Percentiles rank a stretch among this genome's conserved stretches.
Conservation (phyloP, 192 early-diverging fungal species). For the Podochytrium sp. region DNA sequence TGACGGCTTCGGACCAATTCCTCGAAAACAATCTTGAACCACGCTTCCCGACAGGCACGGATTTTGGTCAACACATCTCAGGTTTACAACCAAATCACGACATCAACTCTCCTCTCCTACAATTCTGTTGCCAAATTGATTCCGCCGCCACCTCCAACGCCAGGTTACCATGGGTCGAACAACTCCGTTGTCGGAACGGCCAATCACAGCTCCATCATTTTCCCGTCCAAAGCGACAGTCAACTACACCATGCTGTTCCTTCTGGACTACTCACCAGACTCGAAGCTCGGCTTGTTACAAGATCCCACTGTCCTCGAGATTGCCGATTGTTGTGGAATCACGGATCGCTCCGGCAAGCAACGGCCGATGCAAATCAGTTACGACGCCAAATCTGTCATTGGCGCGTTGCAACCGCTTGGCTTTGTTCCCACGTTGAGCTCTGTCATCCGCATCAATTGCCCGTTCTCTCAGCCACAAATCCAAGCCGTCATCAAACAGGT, state of each 20-base stretch:
- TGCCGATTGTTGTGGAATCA: slow-evolving; percentile 16
- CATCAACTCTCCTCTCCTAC: background rate
- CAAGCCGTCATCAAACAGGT: slow-evolving; percentile 7
- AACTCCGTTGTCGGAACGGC: slow-evolving; percentile 4
- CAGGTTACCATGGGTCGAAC: background rate
- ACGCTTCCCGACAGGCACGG: background rate
- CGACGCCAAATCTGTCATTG: background rate
- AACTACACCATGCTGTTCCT: slow-evolving; percentile 31
- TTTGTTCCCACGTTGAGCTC: slow-evolving; percentile 4
- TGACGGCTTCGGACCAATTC: background rate
- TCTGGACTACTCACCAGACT: slow-evolving; percentile 28
- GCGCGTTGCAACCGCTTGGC: background rate
- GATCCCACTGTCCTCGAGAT: slow-evolving; percentile 29
- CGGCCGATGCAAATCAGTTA: slow-evolving; percentile 23
- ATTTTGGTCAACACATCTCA: slow-evolving; percentile 14
- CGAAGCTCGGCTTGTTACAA: slow-evolving; percentile 8
- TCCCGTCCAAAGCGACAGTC: slow-evolving; percentile 14
- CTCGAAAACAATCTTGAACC: background rate
- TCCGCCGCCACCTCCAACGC: background rate
- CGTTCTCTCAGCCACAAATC: slow-evolving; percentile 10
- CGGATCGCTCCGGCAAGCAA: background rate
- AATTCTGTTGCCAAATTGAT: background rate
- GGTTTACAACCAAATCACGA: slow-evolving; percentile 1
- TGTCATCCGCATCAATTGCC: slow-evolving; percentile 22
- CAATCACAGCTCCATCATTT: background rate